Conservation (phyloP, 108 stramenopile genomes). For the Cyclotella atomus region DNA sequence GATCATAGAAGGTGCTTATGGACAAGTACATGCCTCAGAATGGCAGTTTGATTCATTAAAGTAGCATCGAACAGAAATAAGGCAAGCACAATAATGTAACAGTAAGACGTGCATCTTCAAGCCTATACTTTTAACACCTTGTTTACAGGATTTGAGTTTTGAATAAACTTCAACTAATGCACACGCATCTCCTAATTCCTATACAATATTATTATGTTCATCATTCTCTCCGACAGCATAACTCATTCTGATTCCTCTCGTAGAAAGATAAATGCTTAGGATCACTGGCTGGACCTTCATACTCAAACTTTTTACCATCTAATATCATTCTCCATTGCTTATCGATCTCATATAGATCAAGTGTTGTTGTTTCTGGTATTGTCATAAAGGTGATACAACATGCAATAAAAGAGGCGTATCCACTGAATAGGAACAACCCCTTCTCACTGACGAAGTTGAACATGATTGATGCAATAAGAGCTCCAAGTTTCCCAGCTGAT, state of each 20-base stretch:
- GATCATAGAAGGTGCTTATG: not conserved
- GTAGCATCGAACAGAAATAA: too few species aligned
- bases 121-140: not conserved
- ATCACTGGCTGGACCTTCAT: constrained; percentile 62
- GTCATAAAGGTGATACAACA: constrained; percentile 58
- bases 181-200: not conserved
- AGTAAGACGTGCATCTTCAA: too few species aligned
- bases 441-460: constrained; percentile 57
- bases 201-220: not conserved
- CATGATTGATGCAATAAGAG: constrained; percentile 69
- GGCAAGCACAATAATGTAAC: too few species aligned
- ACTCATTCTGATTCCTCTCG: constrained; percentile 51
- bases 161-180: not conserved
- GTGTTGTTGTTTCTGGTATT: constrained; percentile 66
- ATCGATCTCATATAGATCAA: constrained; percentile 71
- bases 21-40: not conserved
- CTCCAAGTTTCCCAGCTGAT: constrained; percentile 72
- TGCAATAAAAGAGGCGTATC: constrained; percentile 60
- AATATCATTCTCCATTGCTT: constrained; percentile 62
- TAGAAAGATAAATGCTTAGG: constrained; percentile 60
- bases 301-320: constrained; percentile 40
- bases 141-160: not conserved
- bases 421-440: constrained; percentile 63
- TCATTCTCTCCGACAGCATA: constrained; percentile 17
- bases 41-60: not conserved